Evolutionary conservation across 306 rosid genomes (phyloP).

Genomic region (Purshia tridentata): DNA sequence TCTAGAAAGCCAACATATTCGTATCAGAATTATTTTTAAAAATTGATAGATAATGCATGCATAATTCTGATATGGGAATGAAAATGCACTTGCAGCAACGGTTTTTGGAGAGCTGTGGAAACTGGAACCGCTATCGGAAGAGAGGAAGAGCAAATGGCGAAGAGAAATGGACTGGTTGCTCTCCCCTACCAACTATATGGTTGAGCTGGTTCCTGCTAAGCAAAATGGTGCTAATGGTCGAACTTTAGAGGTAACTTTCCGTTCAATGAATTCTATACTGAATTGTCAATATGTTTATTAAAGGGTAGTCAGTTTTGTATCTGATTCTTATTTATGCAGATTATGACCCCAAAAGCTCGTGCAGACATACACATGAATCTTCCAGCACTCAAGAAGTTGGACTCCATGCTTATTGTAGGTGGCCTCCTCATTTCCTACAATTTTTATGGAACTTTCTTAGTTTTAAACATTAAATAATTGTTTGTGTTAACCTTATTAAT

Average conservation of each 20-base stretch:
- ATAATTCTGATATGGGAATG: background rate
- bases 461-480: background rate
- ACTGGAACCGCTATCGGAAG: slow-evolving; percentile 84
- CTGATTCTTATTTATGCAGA: slow-evolving; percentile 47
- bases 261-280: slow-evolving; percentile 18
- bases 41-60: background rate
- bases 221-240: slow-evolving; percentile 80
- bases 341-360: slow-evolving; percentile 92
- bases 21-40: background rate
- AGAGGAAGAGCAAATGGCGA: slow-evolving; percentile 72
- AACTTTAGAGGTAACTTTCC: slow-evolving; percentile 65
- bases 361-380: slow-evolving; percentile 89
- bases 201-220: slow-evolving; percentile 92
- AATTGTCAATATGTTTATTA: background rate
- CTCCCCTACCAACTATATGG: slow-evolving; percentile 91
- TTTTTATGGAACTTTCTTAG: slow-evolving; percentile 8
- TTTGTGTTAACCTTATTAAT: slow-evolving; percentile 9
- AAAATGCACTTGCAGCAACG: slow-evolving; percentile 51
- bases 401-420: slow-evolving; percentile 91
- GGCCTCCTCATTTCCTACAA: slow-evolving; percentile 29
- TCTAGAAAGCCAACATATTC: background rate
- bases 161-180: slow-evolving; percentile 90
- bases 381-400: slow-evolving; percentile 95
- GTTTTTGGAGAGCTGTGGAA: slow-evolving; percentile 96
- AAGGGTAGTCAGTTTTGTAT: background rate